Percentiles rank a stretch among this genome's conserved stretches.
These are phyloP conservation scores for Phoenix dactylifera DNA, from an alignment of 176 grass and related monocot genomes.

Conservation along the genomic window DNA sequence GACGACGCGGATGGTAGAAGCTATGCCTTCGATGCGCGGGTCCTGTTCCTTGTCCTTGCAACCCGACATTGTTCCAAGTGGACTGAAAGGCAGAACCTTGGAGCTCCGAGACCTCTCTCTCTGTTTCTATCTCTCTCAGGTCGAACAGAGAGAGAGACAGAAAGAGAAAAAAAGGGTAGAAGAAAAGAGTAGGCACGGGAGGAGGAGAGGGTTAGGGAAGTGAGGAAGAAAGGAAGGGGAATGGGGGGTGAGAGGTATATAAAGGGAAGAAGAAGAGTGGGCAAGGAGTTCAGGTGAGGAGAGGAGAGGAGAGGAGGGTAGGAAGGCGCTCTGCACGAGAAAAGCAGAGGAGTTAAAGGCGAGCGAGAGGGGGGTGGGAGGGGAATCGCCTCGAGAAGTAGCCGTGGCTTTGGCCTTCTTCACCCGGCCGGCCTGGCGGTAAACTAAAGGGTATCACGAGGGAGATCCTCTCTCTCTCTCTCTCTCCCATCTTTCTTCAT, in stretches of 20 bases:
- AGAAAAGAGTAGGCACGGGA: not conserved
- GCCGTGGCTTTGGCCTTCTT: no score
- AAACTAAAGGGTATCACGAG: no score
- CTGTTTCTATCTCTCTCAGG: not conserved
- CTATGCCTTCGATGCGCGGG: constrained; percentile 23
- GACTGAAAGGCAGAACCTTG: no score
- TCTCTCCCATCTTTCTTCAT: no score
- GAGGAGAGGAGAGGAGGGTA: not conserved
- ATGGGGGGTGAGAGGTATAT: not conserved
- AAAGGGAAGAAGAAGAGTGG: not conserved
- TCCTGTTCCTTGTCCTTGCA: constrained; percentile 25
- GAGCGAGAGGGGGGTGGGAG: no score
- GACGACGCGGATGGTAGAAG: constrained; percentile 41
- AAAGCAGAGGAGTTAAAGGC: constrained; percentile 3
- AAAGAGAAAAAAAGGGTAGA: not conserved
- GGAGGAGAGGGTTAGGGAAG: not conserved
- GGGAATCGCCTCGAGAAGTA: not conserved
- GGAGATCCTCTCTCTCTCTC: no score
- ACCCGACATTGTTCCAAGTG: constrained; percentile 19
- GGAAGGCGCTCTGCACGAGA: constrained; percentile 9
- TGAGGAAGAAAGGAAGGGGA: not conserved
- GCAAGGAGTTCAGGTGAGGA: no score
- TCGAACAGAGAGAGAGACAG: no score
- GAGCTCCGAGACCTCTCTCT: not conserved
- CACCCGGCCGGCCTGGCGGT: no score